Conservation (phyloP, 306 rosid species). For the Lotus japonicus region DNA sequence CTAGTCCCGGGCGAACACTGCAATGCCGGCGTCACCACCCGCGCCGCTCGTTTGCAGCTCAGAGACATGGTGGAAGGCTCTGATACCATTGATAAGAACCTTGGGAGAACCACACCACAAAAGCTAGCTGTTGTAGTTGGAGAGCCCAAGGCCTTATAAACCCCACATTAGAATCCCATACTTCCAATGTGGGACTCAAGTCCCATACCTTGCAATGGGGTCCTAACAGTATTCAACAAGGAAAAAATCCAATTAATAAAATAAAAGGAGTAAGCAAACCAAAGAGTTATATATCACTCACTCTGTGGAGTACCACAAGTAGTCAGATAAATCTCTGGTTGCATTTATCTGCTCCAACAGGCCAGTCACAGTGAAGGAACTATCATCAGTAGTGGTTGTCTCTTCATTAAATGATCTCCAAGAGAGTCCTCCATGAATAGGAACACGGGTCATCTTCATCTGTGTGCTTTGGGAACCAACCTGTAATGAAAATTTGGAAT, state of each 20-base stretch:
- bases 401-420: constrained; percentile 86
- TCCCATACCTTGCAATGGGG: no score
- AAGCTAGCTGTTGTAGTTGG: no score
- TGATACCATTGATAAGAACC: no score
- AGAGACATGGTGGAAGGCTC: no score
- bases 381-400: constrained; percentile 58
- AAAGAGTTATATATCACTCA: constrained; percentile 40
- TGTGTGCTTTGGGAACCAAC: constrained; percentile 73
- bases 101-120: no score
- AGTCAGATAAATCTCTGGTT: constrained; percentile 86
- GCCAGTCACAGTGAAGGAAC: constrained; percentile 65
- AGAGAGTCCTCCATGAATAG: constrained; percentile 76
- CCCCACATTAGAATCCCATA: no score
- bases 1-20: no score
- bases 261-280: background rate
- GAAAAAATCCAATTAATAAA: background rate
- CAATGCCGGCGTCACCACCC: no score
- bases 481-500: constrained; percentile 37
- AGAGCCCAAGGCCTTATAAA: no score
- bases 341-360: constrained; percentile 90
- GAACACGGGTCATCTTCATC: constrained; percentile 90
- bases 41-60: no score
- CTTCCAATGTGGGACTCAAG: no score
- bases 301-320: constrained; percentile 98
- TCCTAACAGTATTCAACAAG: background rate